phyloP scores from a whole-genome alignment of 2,329 filamentous ascomycete genomes.

The Colletotrichum lupini region DNA sequence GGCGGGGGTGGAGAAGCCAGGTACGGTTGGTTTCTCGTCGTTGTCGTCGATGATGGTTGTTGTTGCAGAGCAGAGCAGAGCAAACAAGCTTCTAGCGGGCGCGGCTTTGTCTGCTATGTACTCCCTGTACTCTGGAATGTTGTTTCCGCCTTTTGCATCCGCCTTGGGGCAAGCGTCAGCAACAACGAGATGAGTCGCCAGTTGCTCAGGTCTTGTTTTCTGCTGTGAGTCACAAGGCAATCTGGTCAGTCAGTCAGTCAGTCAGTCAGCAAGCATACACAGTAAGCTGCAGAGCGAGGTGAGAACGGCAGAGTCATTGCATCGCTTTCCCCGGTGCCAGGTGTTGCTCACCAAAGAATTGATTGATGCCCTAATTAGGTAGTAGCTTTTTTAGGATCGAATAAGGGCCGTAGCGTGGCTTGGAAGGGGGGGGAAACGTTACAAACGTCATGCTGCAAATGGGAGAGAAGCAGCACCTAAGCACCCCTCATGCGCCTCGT shows the following conservation, averaged over 20 bases:
- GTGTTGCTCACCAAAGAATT: slow-evolving; percentile 5
- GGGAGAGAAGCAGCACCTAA: background rate
- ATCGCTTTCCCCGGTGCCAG: background rate
- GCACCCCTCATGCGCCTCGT: background rate
- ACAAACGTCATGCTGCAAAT: background rate
- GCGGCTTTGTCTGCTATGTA: slow-evolving; percentile 29
- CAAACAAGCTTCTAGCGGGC: slow-evolving; percentile 23
- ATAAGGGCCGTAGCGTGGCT: background rate
- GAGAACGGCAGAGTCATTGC: slow-evolving; percentile 9
- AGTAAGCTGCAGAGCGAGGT: background rate
- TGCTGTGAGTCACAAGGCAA: slow-evolving; percentile 25
- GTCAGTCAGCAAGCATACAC: background rate
- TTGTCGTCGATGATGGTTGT: background rate
- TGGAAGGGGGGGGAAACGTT: slow-evolving; percentile 6
- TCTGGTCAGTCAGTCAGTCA: background rate
- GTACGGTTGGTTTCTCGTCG: background rate
- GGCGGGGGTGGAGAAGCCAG: background rate
- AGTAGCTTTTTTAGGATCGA: background rate
- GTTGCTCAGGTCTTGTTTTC: too few relatives aligned
- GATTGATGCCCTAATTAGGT: background rate
- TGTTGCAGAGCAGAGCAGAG: background rate
- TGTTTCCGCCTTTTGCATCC: slow-evolving; percentile 9
- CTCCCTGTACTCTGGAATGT: slow-evolving; percentile 1
- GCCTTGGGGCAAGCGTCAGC: slow-evolving; percentile 1
- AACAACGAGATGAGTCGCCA: slow-evolving; percentile 5